phyloP scores from a whole-genome alignment of 257 asterid genomes.

The Scutellaria barbata region DNA sequence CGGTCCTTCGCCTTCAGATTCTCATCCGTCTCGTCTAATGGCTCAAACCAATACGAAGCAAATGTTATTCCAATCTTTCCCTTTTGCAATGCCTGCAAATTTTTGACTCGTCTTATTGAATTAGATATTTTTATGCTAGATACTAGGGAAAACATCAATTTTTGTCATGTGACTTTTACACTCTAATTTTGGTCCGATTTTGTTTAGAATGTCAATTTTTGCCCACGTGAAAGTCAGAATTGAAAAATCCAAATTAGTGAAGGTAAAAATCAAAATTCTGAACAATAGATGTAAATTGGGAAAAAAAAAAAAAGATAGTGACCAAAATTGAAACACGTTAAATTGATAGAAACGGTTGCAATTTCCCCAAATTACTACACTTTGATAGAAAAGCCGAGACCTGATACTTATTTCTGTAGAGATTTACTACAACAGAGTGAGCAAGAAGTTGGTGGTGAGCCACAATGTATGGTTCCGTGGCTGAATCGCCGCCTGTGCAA shows the following conservation, averaged over 20 bases:
- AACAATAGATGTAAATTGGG: no score
- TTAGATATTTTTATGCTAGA: neutral
- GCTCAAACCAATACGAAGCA: slow-evolving; percentile 52
- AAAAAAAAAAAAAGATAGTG: no score
- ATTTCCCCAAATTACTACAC: no score
- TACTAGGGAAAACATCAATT: neutral
- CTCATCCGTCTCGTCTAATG: slow-evolving; percentile 36
- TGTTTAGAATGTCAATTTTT: no score
- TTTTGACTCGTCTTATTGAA: neutral
- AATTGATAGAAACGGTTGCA: no score
- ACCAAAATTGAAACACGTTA: no score
- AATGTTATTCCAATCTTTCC: slow-evolving; percentile 46
- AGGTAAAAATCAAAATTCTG: no score
- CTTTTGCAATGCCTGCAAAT: slow-evolving; percentile 39
- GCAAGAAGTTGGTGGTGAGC: slow-evolving; percentile 57
- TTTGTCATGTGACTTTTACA: no score
- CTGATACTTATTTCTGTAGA: slow-evolving; percentile 57
- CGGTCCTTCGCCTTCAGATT: slow-evolving; percentile 44
- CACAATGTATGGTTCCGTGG: slow-evolving; percentile 58
- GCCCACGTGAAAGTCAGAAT: no score
- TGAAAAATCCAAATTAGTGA: no score
- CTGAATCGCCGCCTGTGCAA: slow-evolving; percentile 52
- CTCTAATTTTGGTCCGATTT: no score
- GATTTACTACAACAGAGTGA: slow-evolving; percentile 50
- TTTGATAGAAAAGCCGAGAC: neutral